Evolutionary conservation across 139 green algal genomes (phyloP), one percentile per base, ranked within the genome.

Genomic region (Tetradesmus lagerheimii): DNA sequence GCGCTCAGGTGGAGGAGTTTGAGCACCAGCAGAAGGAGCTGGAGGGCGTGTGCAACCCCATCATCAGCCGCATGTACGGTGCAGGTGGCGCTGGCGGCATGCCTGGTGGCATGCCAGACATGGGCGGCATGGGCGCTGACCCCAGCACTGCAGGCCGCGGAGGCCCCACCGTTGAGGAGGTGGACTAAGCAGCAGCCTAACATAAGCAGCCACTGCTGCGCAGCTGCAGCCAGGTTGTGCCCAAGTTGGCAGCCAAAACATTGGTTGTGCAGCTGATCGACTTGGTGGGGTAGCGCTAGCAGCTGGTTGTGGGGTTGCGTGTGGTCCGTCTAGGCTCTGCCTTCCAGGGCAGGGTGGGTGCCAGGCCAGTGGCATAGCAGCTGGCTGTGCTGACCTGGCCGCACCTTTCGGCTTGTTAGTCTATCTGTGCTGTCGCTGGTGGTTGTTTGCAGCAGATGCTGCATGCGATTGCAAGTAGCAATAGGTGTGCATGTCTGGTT

Each of bases 21-120:
- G 97, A 99, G 93, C 93, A 98, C 95, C 98, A 99, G 95, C 94
- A 97, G 79, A 99, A 99, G 96, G 97, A 99, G 94, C 95, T 99
- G 71, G 98, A 99, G 94, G 91, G 92, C 23, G 76, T 98, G 27
- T 98, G 96, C 94, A 98, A 96, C 90, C 98, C 98, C 75, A 99
- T 99, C 95, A 98, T 96, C 91, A 96, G 85, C 66, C 38, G 74
- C 87, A 93, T 98, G 93, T 98, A 98, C 93, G 91, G 95, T 5
- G 41, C 50, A 14, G 77, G 27, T 81, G 93, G 88, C 25, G 94
- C 90, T 43, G 92, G 86, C 34, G 93, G 89, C 35, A 94, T 90
- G 91, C 91, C 90, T 35, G 93, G 91, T 31, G 92, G 90, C 31
- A 92, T 89, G 91, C 74, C 91, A 84, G 90, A 93, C 89, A 89